Evolutionary conservation across 352 stramenopile species (phyloP).

Genomic region (Peronosclerospora sorghi): DNA sequence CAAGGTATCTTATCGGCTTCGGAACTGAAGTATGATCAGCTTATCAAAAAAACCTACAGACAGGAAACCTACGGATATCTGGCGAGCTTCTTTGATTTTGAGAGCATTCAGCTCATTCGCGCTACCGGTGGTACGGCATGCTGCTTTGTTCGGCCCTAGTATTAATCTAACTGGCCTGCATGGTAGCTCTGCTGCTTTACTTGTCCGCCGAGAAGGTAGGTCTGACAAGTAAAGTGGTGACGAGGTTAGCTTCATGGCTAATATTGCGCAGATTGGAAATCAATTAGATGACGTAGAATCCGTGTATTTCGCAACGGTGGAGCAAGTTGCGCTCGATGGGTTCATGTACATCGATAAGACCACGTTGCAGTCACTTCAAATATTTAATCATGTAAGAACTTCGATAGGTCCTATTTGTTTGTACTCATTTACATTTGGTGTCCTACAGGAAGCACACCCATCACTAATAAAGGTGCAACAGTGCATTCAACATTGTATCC

Average conservation of each 20-base stretch:
- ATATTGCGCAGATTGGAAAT: conserved; percentile 56
- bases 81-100: conserved; percentile 71
- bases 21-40: neutral
- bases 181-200: conserved; percentile 54
- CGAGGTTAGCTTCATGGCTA: neutral
- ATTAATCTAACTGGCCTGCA: neutral
- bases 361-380: conserved; percentile 66
- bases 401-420: neutral
- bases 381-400: conserved; percentile 59
- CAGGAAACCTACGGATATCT: conserved; percentile 55
- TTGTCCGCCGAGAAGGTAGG: conserved; percentile 58
- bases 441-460: conserved; percentile 58
- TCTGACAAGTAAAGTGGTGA: neutral
- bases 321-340: conserved; percentile 56
- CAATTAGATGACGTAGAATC: conserved; percentile 51
- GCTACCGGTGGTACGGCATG: conserved; percentile 48
- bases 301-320: conserved; percentile 46
- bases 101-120: conserved; percentile 62
- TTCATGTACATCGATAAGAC: conserved; percentile 75
- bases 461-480: conserved; percentile 57
- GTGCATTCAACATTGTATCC: neutral
- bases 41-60: conserved; percentile 12
- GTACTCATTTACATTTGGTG: conserved; percentile 2
- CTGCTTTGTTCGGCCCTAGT: neutral
- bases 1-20: conserved; percentile 2